phyloP scores from a whole-genome alignment of 1,139 yeast genomes.

The Scheffersomyces quercinus region DNA sequence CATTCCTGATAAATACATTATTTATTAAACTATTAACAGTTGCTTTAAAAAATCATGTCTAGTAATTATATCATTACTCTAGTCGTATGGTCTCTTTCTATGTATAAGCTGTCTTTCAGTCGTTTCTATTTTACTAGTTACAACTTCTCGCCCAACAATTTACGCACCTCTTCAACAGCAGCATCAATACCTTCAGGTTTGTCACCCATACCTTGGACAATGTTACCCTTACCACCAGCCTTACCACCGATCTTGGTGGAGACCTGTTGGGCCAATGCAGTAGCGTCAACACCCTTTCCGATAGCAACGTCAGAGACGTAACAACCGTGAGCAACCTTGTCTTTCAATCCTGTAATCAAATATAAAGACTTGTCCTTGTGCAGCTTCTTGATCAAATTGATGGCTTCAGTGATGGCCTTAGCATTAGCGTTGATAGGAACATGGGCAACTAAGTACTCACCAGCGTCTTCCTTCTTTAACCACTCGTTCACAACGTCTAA shows the following conservation, averaged over 20 bases:
- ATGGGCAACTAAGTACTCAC: conserved; percentile 61
- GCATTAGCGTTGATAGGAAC: conserved; percentile 80
- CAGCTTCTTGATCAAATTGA: conserved; percentile 79
- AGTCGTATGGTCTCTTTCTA: not conserved
- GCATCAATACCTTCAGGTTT: conserved; percentile 65
- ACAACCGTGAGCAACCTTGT: conserved; percentile 94
- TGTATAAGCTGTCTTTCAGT: not conserved
- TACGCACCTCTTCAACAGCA: conserved; percentile 71
- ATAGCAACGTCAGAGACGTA: conserved; percentile 75
- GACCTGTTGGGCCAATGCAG: conserved; percentile 72
- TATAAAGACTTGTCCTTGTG: conserved; percentile 77
- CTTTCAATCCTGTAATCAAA: conserved; percentile 73
- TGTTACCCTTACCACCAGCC: conserved; percentile 97
- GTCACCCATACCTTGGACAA: conserved; percentile 96
- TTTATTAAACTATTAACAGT: conserved; percentile 1
- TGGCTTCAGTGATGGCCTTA: conserved; percentile 91
- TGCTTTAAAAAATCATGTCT: not conserved
- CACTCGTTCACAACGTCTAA: conserved; percentile 75
- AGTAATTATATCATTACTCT: not conserved
- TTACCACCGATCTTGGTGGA: conserved; percentile 85
- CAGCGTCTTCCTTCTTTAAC: conserved; percentile 47
- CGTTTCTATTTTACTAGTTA: conserved; percentile 11
- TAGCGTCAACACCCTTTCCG: conserved; percentile 72
- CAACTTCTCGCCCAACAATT: conserved; percentile 60
- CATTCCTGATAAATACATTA: not conserved